Evolutionary conservation across 768 basidiomycete species (phyloP).

Genomic region (Suillus tomentosus): DNA sequence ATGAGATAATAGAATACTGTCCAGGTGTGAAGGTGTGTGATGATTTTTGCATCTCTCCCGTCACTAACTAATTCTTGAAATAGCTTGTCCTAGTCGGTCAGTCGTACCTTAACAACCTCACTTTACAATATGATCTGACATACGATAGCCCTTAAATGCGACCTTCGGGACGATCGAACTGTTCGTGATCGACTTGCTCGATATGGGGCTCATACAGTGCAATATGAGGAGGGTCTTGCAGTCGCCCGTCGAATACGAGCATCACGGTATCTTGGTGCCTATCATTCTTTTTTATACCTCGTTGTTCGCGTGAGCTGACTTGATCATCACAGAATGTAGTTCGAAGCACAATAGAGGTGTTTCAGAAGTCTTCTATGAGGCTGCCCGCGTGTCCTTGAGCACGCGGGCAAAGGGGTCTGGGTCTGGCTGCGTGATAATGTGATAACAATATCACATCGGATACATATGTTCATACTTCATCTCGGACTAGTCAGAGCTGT

Average conservation of each 20-base stretch:
- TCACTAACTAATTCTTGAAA: slow-evolving; percentile 12
- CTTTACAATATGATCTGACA: background rate
- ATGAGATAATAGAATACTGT: slow-evolving; percentile 90
- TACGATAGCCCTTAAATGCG: slow-evolving; percentile 85
- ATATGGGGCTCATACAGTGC: slow-evolving; percentile 69
- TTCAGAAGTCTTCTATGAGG: slow-evolving; percentile 90
- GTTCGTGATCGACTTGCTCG: slow-evolving; percentile 73
- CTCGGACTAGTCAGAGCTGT: slow-evolving; percentile 5
- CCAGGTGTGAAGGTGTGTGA: slow-evolving; percentile 86
- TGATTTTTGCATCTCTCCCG: slow-evolving; percentile 10
- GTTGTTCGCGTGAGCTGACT: background rate
- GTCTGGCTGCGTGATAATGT: slow-evolving; percentile 62
- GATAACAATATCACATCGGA: slow-evolving; percentile 22
- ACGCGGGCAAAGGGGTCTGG: slow-evolving; percentile 70
- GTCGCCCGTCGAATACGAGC: slow-evolving; percentile 90
- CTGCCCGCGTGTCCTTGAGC: slow-evolving; percentile 80
- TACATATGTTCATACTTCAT: slow-evolving; percentile 6
- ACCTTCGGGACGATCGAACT: slow-evolving; percentile 82
- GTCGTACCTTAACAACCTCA: slow-evolving; percentile 31
- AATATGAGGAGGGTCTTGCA: slow-evolving; percentile 91
- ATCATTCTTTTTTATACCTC: background rate
- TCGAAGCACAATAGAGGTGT: slow-evolving; percentile 97
- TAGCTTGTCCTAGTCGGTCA: slow-evolving; percentile 88
- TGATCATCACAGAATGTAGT: slow-evolving; percentile 73
- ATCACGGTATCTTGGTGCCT: slow-evolving; percentile 86